Conservation (phyloP, 2,329 filamentous ascomycete genomes). For the Hypoxylon sp. region DNA sequence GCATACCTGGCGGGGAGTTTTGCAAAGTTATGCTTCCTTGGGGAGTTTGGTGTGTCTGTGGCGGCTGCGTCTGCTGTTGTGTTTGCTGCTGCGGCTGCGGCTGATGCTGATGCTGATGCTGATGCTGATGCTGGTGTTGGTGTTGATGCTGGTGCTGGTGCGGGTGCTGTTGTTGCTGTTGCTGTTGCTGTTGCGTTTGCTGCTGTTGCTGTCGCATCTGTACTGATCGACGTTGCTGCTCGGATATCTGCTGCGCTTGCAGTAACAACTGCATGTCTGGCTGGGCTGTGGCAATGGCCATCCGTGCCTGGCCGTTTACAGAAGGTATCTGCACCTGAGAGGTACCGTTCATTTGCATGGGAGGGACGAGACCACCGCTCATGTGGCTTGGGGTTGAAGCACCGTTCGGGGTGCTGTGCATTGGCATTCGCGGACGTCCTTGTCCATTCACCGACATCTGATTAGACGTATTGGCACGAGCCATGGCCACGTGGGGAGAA, state of each 20-base stretch:
- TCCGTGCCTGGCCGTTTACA: constrained; percentile 64
- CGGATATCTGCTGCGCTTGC: constrained; percentile 71
- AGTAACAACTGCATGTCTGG: constrained; percentile 65
- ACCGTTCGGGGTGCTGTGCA: constrained; percentile 61
- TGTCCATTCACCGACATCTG: constrained; percentile 58
- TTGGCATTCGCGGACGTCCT: constrained; percentile 59
- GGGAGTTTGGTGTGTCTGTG: constrained; percentile 46
- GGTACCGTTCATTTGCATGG: constrained; percentile 68
- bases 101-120: constrained; percentile 47
- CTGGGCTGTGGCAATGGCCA: constrained; percentile 59
- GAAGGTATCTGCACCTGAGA: constrained; percentile 75
- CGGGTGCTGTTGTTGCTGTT: constrained; percentile 42
- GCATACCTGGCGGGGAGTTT: constrained; percentile 55
- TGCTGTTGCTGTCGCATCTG: constrained; percentile 55
- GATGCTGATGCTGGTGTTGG: constrained; percentile 45
- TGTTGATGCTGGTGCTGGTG: constrained; percentile 40
- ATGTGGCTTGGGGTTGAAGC: constrained; percentile 59
- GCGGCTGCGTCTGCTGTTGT: constrained; percentile 42
- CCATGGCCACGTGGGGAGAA: constrained; percentile 47
- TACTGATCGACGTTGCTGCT: constrained; percentile 65
- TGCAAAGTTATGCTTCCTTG: constrained; percentile 48
- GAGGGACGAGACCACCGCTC: constrained; percentile 59
- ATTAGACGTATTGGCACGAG: constrained; percentile 54
- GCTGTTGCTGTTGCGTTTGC: constrained; percentile 40
- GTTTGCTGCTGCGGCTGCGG: constrained; percentile 41